Base-by-base conservation (phyloP, 148 eudicot genomes). In the Vaccinium corymbosum region DNA sequence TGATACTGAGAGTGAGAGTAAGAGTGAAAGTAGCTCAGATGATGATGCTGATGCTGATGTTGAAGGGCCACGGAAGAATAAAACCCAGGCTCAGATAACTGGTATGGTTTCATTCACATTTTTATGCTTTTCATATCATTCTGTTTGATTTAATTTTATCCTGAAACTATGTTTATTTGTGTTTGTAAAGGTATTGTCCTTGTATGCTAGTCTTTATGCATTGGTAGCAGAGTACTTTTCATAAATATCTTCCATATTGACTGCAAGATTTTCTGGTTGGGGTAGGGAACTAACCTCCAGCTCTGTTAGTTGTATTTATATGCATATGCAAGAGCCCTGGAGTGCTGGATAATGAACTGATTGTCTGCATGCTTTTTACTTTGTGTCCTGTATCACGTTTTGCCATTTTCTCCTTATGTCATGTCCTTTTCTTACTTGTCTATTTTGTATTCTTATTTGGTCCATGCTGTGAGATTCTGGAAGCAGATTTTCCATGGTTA, bases 1-100 rank as follows among this genome's bases (percentile, higher is more conserved):
- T 61, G 91, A 88, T 79, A 80, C 88, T 80, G 95, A 88, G 79
- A 91, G 89, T 70, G 93, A 88, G 66, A 89, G 90, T 82, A 86
- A 83, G 79, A 86, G 89, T 85, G 90, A 82, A 57, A 79, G 88
- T 62, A 85, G 90, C 88, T 89, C 98, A 50, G 90, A 90, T 82
- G 95, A 87, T 80, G 83, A 66, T 81, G 90, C 46, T 42, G 35
- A 84, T 82, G 91, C 78, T 76, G 87, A 86, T 79, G 90, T 64
- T 72, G 82, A 46, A 78, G 87, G 81, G 14, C 82, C 53, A 48
- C 87, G 48, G 79, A 90, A 88, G 70, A 89, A 76, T 75, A 90
- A 88, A 61, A 82, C 80, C 84, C 80, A 83, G 80, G 29, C 88
- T 84, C 89, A 87, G 80, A 82, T 85, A 85, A 70, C 86, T 77